Base-by-base conservation (phyloP, 2,329 filamentous ascomycete species). In the Achaetomium macrosporum region DNA sequence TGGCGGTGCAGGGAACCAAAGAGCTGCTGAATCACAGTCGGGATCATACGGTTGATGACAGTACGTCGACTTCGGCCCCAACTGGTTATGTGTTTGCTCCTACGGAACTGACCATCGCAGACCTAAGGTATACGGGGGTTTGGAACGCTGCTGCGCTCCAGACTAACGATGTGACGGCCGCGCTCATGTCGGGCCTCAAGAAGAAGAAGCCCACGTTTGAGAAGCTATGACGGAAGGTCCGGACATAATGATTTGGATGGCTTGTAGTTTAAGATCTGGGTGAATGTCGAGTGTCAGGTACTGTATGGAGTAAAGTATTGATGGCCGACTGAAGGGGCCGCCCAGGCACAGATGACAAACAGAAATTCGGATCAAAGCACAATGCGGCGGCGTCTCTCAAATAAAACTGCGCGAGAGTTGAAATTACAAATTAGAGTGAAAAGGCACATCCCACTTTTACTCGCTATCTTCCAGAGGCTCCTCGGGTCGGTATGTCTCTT, bases 131-230 rank as follows among this genome's bases (percentile, higher is more conserved):
- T 69, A 95, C 91, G 4, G 78, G 82, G 11, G 78, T 93, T 1
- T 96, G 91, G 92, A 97, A 97, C 66, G 80, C 83, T 61, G 87
- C 83, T 2, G 87, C 88, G 64, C 66, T 96, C 62, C 91, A 96
- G 74, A 87, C 88, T 7, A 74, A 76, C 48, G 92, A 97, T 74
- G 78, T 96, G 41, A 73, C 81, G 64, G 74, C 78, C 54, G 90
- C 91, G 1, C 75, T 96, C 66, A 65, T 87, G 66, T 88, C 87
- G 37, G 87, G 87, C 9, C 67, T 96, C 58, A 77, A 87, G 69
- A 95, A 87, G 78, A 84, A 76, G 60, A 91, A 81, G 65, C 86
- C 90, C 12, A 87, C 75, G 16, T 97, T 95, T 73, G 85, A 85
- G 68, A 97, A 96, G 73, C 71, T 96, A 63, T 96, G 69, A 64